Evolutionary conservation across 1,284 basidiomycete species (phyloP).

Genomic region (Calocybe gambosa): DNA sequence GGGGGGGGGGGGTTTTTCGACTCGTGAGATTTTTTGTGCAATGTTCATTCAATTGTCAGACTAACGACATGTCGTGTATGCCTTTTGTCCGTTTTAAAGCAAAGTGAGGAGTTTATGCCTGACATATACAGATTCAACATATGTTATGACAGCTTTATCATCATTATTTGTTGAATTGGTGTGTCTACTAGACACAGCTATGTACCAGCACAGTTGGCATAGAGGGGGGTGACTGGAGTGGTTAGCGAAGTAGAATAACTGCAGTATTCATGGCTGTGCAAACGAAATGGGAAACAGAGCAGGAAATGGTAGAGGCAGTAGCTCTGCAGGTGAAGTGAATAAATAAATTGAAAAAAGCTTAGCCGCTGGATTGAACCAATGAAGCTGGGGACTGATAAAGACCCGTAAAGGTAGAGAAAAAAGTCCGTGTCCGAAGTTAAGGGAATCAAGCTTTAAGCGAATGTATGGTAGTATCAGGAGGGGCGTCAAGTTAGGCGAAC

Average conservation of each 20-base stretch:
- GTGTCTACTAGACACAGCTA: neutral
- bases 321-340: neutral
- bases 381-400: neutral
- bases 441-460: neutral
- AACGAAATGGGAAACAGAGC: neutral
- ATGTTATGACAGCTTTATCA: neutral
- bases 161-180: neutral
- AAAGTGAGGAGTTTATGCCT: too few species aligned
- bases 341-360: conserved; percentile 1
- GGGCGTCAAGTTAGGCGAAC: conserved; percentile 6
- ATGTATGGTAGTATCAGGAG: conserved; percentile 4
- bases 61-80: too few species aligned
- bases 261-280: neutral
- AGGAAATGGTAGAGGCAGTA: neutral
- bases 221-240: neutral
- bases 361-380: neutral
- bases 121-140: too few species aligned
- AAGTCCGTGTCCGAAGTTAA: neutral
- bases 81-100: too few species aligned
- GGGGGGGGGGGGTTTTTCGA: too few species aligned
- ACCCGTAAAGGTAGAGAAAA: neutral
- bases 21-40: too few species aligned
- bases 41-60: too few species aligned
- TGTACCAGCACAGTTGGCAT: neutral
- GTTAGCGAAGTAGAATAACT: neutral